A percentile compares a stretch with the other conserved stretches of the same genome.
phyloP scores from a whole-genome alignment of 495 filamentous ascomycete species.

The Penicillium angulare region DNA sequence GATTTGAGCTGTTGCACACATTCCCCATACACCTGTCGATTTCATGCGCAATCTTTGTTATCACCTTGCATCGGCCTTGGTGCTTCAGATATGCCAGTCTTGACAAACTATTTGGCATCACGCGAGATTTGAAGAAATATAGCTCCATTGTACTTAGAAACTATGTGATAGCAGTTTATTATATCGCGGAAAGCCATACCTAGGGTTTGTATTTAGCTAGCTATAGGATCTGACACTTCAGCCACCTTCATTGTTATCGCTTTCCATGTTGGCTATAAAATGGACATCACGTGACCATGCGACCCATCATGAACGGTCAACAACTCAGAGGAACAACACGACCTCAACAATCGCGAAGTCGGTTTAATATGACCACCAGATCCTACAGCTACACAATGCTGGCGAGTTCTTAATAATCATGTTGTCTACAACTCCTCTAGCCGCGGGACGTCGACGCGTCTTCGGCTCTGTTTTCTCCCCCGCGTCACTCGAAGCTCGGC shows the following conservation, averaged over 20 bases:
- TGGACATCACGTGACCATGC: constrained; percentile 17
- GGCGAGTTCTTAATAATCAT: constrained; percentile 15
- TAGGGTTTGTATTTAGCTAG: too few species aligned
- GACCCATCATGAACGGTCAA: neutral
- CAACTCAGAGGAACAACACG: neutral
- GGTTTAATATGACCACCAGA: too few species aligned
- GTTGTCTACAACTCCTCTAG: constrained; percentile 27
- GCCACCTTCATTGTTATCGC: neutral
- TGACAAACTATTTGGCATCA: too few species aligned
- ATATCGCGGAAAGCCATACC: too few species aligned
- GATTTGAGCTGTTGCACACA: neutral
- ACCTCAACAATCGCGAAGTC: too few species aligned
- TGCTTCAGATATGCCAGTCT: too few species aligned
- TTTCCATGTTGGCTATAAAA: neutral
- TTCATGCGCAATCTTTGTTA: neutral
- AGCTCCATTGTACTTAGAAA: too few species aligned
- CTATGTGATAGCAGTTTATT: too few species aligned
- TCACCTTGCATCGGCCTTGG: neutral
- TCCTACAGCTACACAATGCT: constrained; percentile 11
- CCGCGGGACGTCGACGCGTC: constrained; percentile 40
- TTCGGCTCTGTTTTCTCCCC: constrained; percentile 55
- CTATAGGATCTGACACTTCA: too few species aligned
- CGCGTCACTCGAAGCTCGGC: constrained; percentile 31
- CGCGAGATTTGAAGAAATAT: too few species aligned
- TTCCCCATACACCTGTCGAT: neutral